Base-by-base conservation (phyloP, 2,329 filamentous ascomycete genomes). In the Arthrobotrys conoides region DNA sequence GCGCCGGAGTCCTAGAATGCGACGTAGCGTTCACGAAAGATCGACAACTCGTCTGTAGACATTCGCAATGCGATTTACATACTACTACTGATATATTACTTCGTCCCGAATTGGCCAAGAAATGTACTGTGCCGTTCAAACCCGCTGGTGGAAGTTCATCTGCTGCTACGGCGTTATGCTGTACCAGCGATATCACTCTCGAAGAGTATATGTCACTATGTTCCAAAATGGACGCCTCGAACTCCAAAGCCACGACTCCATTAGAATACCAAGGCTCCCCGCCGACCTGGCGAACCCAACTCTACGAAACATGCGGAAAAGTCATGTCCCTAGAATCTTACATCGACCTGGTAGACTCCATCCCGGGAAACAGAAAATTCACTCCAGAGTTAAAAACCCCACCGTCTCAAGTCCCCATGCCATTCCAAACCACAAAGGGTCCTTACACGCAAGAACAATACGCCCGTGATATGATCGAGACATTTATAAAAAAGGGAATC, bases 161-260 rank as follows among this genome's bases (percentile, higher is more conserved):
- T 0, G 91, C 85, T 0, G 91, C 91, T 0, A 86, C 85, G 16
- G 91, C 90, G 12, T 88, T 88, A 80, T 93, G 91, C 86, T 93
- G 91, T 86, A 92, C 91, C 1, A 90, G 87, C 81, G 91, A 93
- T 82, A 88, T 93, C 82, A 92, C 91, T 0, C 85, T 91, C 41
- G 86, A 86, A 55, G 91, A 93, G 84, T 92, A 89, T 86, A 89
- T 89, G 84, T 86, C 87, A 4, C 87, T 93, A 4, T 93, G 91
- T 84, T 88, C 88, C 82, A 92, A 92, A 84, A 92, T 91, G 90
- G 91, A 93, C 82, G 88, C 88, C 63, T 88, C 84, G 82, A 90
- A 91, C 82, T 83, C 86, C 80, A 87, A 85, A 55, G 90, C 89
- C 38, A 87, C 87, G 20, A 92, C 87, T 0, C 85, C 88, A 0